Evolutionary conservation across 345 rosid species (phyloP).

Genomic region (Camelina laxa): DNA sequence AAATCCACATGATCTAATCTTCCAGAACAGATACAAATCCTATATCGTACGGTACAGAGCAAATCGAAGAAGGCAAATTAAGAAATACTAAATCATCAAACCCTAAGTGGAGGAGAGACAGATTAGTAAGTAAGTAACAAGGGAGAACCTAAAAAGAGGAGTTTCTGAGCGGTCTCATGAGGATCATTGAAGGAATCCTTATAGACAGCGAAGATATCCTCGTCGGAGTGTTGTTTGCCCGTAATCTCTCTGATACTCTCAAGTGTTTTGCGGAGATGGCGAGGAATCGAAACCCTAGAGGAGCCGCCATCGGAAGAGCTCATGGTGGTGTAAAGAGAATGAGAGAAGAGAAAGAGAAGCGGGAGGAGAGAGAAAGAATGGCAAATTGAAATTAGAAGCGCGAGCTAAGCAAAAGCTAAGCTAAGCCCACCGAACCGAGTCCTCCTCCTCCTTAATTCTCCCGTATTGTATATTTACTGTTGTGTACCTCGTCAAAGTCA

Average conservation of each 20-base stretch:
- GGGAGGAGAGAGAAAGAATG: not conserved
- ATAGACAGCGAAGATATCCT: constrained; percentile 74
- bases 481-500: too few species aligned
- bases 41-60: too few species aligned
- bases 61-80: too few species aligned
- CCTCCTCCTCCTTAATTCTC: too few species aligned
- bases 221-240: constrained; percentile 82
- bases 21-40: constrained; percentile 10
- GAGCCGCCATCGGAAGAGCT: constrained; percentile 55
- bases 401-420: too few species aligned
- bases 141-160: constrained; percentile 68
- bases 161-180: constrained; percentile 76
- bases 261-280: constrained; percentile 57
- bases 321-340: constrained; percentile 41
- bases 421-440: too few species aligned
- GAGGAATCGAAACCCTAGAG: constrained; percentile 66
- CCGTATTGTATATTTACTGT: too few species aligned
- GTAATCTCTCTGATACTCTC: constrained; percentile 75
- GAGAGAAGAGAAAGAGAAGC: constrained; percentile 12
- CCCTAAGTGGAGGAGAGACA: not conserved
- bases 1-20: constrained; percentile 4
- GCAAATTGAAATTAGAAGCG: not conserved
- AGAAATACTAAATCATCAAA: too few species aligned
- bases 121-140: not conserved
- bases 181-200: constrained; percentile 84